These are phyloP conservation scores for Lyophyllum shimeji DNA, from an alignment of 768 basidiomycete genomes.

Conservation along the genomic window DNA sequence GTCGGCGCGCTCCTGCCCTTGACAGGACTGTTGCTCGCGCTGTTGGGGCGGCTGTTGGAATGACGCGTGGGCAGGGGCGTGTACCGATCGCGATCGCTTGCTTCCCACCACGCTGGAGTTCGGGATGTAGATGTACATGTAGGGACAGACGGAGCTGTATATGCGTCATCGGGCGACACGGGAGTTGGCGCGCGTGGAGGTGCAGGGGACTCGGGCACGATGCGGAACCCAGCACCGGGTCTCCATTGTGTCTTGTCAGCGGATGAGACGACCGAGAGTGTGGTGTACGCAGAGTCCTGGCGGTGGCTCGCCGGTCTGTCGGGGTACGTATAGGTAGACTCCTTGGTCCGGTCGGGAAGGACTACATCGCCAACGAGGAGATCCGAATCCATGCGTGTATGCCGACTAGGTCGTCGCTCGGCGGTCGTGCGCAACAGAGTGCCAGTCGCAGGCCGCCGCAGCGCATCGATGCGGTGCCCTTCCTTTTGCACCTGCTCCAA, in stretches of 20 bases:
- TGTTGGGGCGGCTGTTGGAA: slow-evolving; percentile 20
- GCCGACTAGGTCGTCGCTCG: slow-evolving; percentile 16
- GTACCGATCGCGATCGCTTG: slow-evolving; percentile 32
- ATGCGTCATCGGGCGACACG: slow-evolving; percentile 13
- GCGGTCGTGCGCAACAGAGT: slow-evolving; percentile 14
- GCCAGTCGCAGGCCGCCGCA: slow-evolving; percentile 25
- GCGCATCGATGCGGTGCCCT: slow-evolving; percentile 30
- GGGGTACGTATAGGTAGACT: background rate
- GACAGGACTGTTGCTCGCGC: slow-evolving; percentile 26
- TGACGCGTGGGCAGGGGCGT: slow-evolving; percentile 36
- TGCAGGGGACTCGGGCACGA: slow-evolving; percentile 35
- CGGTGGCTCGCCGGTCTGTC: slow-evolving; percentile 7
- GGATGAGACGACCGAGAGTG: slow-evolving; percentile 16
- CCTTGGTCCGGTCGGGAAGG: background rate
- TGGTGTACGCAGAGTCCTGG: slow-evolving; percentile 11
- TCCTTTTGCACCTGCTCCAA: slow-evolving; percentile 41
- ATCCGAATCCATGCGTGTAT: slow-evolving; percentile 28
- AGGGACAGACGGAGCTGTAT: no score
- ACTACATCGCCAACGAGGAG: slow-evolving; percentile 16
- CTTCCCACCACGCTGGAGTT: slow-evolving; percentile 8
- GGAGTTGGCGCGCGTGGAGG: background rate
- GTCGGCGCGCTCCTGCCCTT: slow-evolving; percentile 2
- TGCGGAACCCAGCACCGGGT: slow-evolving; percentile 40
- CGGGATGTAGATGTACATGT: no score
- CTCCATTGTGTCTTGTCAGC: slow-evolving; percentile 26